Evolutionary conservation across 2,329 filamentous ascomycete genomes (phyloP).

Genomic region (Fusarium mangiferae): DNA sequence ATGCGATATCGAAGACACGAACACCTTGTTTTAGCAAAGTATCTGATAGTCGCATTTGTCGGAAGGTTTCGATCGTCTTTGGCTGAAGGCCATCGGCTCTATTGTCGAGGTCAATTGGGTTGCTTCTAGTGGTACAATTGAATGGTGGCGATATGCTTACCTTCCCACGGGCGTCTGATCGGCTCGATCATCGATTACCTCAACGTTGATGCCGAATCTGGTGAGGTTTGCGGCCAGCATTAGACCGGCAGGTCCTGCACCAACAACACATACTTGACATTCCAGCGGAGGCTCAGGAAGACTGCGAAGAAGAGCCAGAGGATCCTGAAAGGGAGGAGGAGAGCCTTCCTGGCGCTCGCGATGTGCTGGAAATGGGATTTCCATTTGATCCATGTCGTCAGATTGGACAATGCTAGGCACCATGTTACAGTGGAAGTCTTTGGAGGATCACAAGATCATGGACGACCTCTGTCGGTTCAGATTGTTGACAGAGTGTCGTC

Average conservation of each 20-base stretch:
- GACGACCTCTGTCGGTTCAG: conserved; percentile 43
- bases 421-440: conserved; percentile 30
- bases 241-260: conserved; percentile 65
- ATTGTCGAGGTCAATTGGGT: conserved; percentile 31
- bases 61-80: conserved; percentile 81
- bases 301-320: conserved; percentile 60
- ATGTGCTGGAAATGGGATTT: conserved; percentile 35
- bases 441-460: conserved; percentile 39
- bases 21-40: conserved; percentile 73
- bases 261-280: conserved; percentile 63
- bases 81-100: conserved; percentile 79
- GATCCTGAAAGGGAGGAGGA: conserved; percentile 53
- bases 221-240: conserved; percentile 67
- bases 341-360: conserved; percentile 45
- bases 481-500: conserved; percentile 42
- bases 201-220: conserved; percentile 72
- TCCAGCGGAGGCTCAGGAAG: conserved; percentile 58
- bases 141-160: conserved; percentile 43
- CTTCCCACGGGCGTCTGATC: conserved; percentile 74
- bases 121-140: background rate
- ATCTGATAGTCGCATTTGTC: conserved; percentile 78
- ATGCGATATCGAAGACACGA: conserved; percentile 78
- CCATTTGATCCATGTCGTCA: conserved; percentile 42
- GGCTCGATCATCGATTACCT: conserved; percentile 74
- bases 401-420: conserved; percentile 51